Evolutionary conservation across 2,329 filamentous ascomycete genomes (phyloP).

Genomic region (Xylariales sp.): DNA sequence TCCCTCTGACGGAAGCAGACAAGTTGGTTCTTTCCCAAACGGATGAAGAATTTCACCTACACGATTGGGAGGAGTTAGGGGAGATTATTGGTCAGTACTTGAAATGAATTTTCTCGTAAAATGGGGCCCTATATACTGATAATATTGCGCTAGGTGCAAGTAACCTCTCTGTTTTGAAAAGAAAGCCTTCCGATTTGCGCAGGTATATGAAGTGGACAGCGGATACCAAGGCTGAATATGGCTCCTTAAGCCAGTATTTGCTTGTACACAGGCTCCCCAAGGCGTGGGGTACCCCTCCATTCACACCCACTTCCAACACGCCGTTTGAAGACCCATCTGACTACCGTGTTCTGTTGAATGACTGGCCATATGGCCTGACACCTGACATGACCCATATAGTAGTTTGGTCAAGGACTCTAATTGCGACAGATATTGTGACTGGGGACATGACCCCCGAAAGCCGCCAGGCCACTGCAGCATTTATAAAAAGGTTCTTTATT

Average conservation of each 20-base stretch:
- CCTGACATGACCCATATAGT: slow-evolving; percentile 73
- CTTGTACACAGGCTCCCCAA: slow-evolving; percentile 64
- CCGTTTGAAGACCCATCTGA: slow-evolving; percentile 53
- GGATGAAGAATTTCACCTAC: slow-evolving; percentile 66
- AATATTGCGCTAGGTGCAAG: slow-evolving; percentile 34
- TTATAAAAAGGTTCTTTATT: slow-evolving; percentile 66
- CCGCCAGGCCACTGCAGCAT: slow-evolving; percentile 59
- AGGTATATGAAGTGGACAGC: slow-evolving; percentile 75
- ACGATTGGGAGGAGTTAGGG: slow-evolving; percentile 71
- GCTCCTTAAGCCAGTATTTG: slow-evolving; percentile 76
- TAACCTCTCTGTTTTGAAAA: slow-evolving; percentile 69
- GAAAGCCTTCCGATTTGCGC: slow-evolving; percentile 75
- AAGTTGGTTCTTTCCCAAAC: slow-evolving; percentile 55
- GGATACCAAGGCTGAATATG: slow-evolving; percentile 66
- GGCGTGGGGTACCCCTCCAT: slow-evolving; percentile 61
- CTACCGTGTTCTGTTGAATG: slow-evolving; percentile 74
- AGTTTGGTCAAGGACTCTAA: slow-evolving; percentile 82
- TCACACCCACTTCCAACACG: slow-evolving; percentile 41
- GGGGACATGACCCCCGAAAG: slow-evolving; percentile 71
- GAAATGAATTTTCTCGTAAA: too few relatives aligned
- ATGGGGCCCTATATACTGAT: too few relatives aligned
- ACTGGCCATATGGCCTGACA: slow-evolving; percentile 86
- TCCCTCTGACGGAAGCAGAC: slow-evolving; percentile 56
- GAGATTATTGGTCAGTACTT: slow-evolving; percentile 55
- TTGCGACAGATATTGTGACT: slow-evolving; percentile 65